Evolutionary conservation across 768 basidiomycete genomes (phyloP).

Genomic region (Daedaleopsis nitida): DNA sequence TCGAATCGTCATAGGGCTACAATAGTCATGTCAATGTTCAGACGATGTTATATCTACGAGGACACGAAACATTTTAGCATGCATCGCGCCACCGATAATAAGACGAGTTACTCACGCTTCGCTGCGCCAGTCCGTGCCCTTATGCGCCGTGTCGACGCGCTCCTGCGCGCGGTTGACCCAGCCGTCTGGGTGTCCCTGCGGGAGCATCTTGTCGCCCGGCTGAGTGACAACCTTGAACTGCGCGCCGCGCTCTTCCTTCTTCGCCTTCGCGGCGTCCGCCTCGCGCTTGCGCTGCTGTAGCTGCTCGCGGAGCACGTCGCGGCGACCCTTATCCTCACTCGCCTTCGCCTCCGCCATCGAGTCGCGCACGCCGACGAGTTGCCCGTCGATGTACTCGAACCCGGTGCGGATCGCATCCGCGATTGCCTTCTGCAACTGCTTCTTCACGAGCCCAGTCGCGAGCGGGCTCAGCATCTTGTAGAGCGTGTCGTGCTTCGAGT

Average conservation of each 20-base stretch:
- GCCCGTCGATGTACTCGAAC: conserved; percentile 88
- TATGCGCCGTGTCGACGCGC: conserved; percentile 42
- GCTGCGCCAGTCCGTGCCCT: conserved; percentile 54
- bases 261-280: conserved; percentile 41
- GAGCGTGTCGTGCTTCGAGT: conserved; percentile 86
- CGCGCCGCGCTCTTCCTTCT: conserved; percentile 45
- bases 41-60: conserved; percentile 1
- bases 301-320: conserved; percentile 34
- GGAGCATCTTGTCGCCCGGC: conserved; percentile 63
- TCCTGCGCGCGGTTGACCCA: conserved; percentile 66
- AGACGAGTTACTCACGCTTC: conserved; percentile 38
- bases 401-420: conserved; percentile 72
- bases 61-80: not conserved
- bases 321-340: conserved; percentile 39
- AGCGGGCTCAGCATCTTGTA: conserved; percentile 84
- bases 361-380: conserved; percentile 81
- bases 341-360: conserved; percentile 65
- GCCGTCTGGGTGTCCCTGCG: conserved; percentile 65
- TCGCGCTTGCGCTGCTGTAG: conserved; percentile 59
- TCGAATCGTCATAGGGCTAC: no score
- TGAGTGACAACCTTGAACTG: conserved; percentile 85
- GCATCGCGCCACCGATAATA: not conserved
- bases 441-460: conserved; percentile 82
- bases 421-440: conserved; percentile 62
- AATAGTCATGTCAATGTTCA: not conserved